Evolutionary conservation across 1,139 yeast genomes (phyloP).

Genomic region (Pichia sp.): DNA sequence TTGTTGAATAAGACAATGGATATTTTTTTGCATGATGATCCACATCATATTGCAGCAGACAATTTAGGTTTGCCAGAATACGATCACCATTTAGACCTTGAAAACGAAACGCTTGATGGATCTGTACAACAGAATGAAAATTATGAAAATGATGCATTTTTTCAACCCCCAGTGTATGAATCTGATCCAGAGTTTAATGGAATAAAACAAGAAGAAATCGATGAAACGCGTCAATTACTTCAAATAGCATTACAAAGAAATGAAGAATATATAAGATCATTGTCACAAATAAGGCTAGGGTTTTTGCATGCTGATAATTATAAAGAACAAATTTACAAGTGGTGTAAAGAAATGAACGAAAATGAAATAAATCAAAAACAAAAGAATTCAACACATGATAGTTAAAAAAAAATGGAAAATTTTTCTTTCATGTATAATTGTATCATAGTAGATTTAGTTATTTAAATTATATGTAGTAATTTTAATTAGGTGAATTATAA

Average conservation of each 20-base stretch:
- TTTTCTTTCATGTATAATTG: no score
- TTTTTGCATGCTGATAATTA: slow-evolving; percentile 72
- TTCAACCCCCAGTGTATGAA: slow-evolving; percentile 50
- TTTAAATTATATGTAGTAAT: no score
- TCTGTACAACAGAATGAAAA: background rate
- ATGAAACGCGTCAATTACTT: slow-evolving; percentile 58
- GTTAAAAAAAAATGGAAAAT: no score
- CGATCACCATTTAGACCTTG: slow-evolving; percentile 49
- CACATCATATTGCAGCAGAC: slow-evolving; percentile 57
- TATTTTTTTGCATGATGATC: slow-evolving; percentile 81
- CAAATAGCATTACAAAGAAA: slow-evolving; percentile 79
- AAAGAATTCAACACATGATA: slow-evolving; percentile 19
- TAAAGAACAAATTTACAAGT: slow-evolving; percentile 59
- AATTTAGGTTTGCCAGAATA: slow-evolving; percentile 62
- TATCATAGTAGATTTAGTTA: no score
- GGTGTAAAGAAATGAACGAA: slow-evolving; percentile 86
- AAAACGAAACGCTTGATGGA: slow-evolving; percentile 12
- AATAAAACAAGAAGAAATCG: slow-evolving; percentile 47
- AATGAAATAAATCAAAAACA: slow-evolving; percentile 37
- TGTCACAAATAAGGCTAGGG: slow-evolving; percentile 65
- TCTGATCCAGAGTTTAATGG: slow-evolving; percentile 36
- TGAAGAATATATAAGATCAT: slow-evolving; percentile 80
- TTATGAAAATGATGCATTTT: slow-evolving; percentile 47
- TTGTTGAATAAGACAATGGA: slow-evolving; percentile 67
- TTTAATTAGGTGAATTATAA: background rate